Evolutionary conservation across 2,329 filamentous ascomycete genomes (phyloP), one percentile per base, ranked within the genome.

Genomic region (Scleromitrula shiraiana): DNA sequence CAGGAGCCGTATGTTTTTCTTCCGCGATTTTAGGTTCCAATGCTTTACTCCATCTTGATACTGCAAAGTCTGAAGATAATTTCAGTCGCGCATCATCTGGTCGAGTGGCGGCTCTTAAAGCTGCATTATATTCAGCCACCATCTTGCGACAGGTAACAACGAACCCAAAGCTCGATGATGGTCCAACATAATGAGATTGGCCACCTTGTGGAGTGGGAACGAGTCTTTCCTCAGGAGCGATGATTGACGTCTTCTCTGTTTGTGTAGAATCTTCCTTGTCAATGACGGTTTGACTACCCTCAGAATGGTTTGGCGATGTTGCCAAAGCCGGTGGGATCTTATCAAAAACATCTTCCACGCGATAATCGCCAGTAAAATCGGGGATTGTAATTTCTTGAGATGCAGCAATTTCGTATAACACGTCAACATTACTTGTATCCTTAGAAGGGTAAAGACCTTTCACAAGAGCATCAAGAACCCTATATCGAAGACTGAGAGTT

Each of bases 401-500:
- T 37, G 62, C 60, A 3, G 67, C 69, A 42, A 70, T 68, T 5
- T 60, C 61, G 43, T 68, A 68, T 15, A 71, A 52, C 10, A 64
- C 62, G 30, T 68, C 65, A 22, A 67, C 62, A 46, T 66, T 63
- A 17, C 63, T 64, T 2, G 64, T 60, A 46, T 69, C 66, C 29
- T 67, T 59, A 14, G 67, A 53, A 3, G 68, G 67, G 39, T 68
- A 70, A 1, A 71, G 48, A 0, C 68, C 68, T 41, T 67, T 65
- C 35, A 70, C 62, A 36, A 71, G 40, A 14, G 67, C 62, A 52
- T 71, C 68, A 9, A 71, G 60, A 2, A 69, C 67, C 36, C 69
- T 61, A 50, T 68, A 71, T 23, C 68, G 62, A 24, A 67, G 58
- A 40, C 68, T 70, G 36, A 71, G 57, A n/a, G 68, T 69, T 51